Evolutionary conservation across 169 alveolate species (phyloP).

Genomic region (Plasmodium knowlesi): DNA sequence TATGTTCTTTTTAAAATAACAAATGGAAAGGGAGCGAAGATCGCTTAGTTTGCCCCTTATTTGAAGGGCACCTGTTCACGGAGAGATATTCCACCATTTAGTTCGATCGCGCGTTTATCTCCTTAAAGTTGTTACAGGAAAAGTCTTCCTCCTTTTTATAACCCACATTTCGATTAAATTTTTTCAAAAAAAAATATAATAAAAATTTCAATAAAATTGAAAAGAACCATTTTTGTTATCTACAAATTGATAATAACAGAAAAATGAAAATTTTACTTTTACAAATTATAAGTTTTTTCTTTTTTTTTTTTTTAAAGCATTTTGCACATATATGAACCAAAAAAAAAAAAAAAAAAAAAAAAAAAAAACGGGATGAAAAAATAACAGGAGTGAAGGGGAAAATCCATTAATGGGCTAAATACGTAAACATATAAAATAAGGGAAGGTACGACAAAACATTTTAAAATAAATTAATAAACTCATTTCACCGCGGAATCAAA

Average conservation of each 20-base stretch:
- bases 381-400: not conserved
- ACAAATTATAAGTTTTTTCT: not conserved
- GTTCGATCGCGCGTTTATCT: not conserved
- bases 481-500: conserved; percentile 76
- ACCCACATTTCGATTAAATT: not conserved
- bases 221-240: no score
- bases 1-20: not conserved
- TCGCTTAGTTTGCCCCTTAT: not conserved
- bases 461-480: conserved; percentile 11
- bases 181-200: not conserved
- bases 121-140: not conserved
- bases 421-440: not conserved
- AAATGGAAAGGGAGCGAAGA: not conserved
- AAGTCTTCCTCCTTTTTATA: not conserved
- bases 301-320: not conserved
- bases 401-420: conserved; percentile 3
- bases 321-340: not conserved
- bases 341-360: no score
- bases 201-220: no score
- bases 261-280: no score
- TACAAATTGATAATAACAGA: no score
- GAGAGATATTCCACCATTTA: not conserved
- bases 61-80: not conserved
- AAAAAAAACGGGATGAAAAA: not conserved
- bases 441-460: not conserved